These are phyloP conservation scores for Aspergillus coremiiformis DNA, from an alignment of 495 filamentous ascomycete species.

Conservation along the genomic window DNA sequence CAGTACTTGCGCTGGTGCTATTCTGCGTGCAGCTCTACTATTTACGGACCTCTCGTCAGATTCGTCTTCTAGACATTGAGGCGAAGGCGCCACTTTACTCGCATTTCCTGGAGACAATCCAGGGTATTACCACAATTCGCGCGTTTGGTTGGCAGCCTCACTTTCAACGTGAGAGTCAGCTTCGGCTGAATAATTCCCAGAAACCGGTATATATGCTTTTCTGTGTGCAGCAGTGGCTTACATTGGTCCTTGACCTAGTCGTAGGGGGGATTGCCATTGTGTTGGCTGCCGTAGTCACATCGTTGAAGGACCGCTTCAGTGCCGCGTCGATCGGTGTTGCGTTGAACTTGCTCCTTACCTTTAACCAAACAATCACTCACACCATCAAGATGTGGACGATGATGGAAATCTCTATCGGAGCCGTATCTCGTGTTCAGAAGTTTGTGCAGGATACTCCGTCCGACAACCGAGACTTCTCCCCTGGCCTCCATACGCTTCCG, in stretches of 20 bases:
- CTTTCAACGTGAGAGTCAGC: slow-evolving; percentile 36
- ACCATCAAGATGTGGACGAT: slow-evolving; percentile 42
- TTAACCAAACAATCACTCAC: slow-evolving; percentile 38
- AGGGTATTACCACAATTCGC: slow-evolving; percentile 63
- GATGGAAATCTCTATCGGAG: slow-evolving; percentile 47
- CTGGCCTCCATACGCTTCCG: not conserved
- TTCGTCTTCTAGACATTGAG: slow-evolving; percentile 45
- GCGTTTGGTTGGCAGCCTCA: slow-evolving; percentile 52
- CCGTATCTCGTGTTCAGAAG: slow-evolving; percentile 35
- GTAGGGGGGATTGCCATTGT: slow-evolving; percentile 50
- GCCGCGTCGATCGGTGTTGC: slow-evolving; percentile 59
- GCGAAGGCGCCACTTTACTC: slow-evolving; percentile 59
- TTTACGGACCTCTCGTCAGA: slow-evolving; percentile 44
- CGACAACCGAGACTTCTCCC: slow-evolving; percentile 9
- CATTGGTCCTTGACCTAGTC: slow-evolving; percentile 54
- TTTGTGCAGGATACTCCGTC: slow-evolving; percentile 29
- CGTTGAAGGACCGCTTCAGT: slow-evolving; percentile 28
- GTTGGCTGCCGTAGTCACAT: slow-evolving; percentile 38
- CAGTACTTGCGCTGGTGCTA: slow-evolving; percentile 4
- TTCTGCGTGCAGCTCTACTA: slow-evolving; percentile 47
- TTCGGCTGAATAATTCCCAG: slow-evolving; percentile 50
- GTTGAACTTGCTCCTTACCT: slow-evolving; percentile 46
- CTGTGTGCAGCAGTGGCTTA: slow-evolving; percentile 66
- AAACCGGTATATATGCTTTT: slow-evolving; percentile 50
- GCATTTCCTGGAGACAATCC: slow-evolving; percentile 57